Base-by-base conservation (phyloP, 1,139 yeast species). In the Zygoascus sp. region DNA sequence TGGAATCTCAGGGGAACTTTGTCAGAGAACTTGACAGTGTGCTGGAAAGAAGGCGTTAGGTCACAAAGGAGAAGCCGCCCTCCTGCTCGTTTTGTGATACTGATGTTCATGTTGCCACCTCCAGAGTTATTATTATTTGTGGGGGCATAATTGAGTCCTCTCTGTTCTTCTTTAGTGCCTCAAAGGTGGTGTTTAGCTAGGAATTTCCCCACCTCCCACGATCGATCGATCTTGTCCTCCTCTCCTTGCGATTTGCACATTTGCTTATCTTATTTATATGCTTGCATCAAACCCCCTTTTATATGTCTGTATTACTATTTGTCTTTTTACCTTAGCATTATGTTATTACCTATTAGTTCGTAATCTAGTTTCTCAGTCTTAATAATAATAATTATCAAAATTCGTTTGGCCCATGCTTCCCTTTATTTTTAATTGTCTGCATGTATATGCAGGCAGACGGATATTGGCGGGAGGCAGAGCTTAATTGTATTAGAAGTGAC, bases 1-100 rank as follows among this genome's bases (percentile, higher is more conserved):
- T 50, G 4, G 54, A 49, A 20, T 53, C 51, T 32, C 55, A 52
- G n/a, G 45, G 48, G 16, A 55, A 53, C 44, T 57, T 60, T 44
- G 57, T 60, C 27, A 44, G 48, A 23, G 64, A 60, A 49, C 54
- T 60, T 27, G 61, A 58, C 25, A 51, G 50, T 17, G 64, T 59
- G 8, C 48, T 60, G 20, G 53, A 50, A 38, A 43, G 45, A 34
- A 48, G 59, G 32, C 32, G 22, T 10, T 32, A 40, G 42, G 27
- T 4, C n/a, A n/a, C n/a, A n/a, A n/a, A n/a, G n/a, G n/a, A n/a
- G n/a, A n/a, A n/a, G n/a, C n/a, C n/a, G n/a, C n/a, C n/a, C n/a
- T n/a, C n/a, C n/a, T n/a, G n/a, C n/a, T n/a, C n/a, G n/a, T n/a
- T n/a, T n/a, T n/a, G n/a, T n/a, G n/a, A n/a, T n/a, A n/a, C n/a